A percentile compares a stretch with the other conserved stretches of the same genome.
phyloP scores from a whole-genome alignment of 2,329 filamentous ascomycete species.

The Aquanectria penicillioides region DNA sequence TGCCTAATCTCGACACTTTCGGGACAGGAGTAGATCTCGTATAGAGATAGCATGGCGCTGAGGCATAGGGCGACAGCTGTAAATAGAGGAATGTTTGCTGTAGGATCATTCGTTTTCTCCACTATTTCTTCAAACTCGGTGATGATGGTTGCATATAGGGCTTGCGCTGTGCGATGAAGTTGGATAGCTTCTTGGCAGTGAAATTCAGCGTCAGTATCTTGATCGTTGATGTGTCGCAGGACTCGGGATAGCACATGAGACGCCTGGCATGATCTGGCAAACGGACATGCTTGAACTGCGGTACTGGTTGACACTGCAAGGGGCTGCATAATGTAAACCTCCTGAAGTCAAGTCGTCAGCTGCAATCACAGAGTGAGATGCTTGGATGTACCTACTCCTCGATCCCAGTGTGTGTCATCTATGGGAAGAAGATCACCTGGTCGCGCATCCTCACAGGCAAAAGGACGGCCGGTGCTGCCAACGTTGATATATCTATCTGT shows the following conservation, averaged over 20 bases:
- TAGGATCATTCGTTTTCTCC: background rate
- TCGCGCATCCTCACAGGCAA: conserved; percentile 13
- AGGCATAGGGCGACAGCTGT: background rate
- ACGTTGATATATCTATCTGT: conserved; percentile 14
- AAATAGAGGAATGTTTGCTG: background rate
- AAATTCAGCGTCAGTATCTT: background rate
- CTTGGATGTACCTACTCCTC: background rate
- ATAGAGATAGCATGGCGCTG: background rate
- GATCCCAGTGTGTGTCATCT: background rate
- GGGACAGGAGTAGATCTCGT: background rate
- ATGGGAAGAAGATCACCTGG: conserved; percentile 17
- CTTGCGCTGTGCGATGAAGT: conserved; percentile 1
- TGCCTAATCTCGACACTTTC: background rate
- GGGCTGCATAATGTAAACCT: background rate
- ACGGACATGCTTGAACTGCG: background rate
- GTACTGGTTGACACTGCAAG: conserved; percentile 6
- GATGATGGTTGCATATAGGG: background rate
- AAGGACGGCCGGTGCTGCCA: conserved; percentile 10
- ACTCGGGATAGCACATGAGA: conserved; percentile 1
- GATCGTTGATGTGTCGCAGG: background rate
- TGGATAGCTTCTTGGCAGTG: conserved; percentile 9
- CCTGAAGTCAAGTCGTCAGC: background rate
- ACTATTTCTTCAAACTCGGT: background rate
- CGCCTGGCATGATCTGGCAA: conserved; percentile 11
- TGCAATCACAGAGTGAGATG: no score